Evolutionary conservation across 2,329 filamentous ascomycete genomes (phyloP), one percentile per base, ranked within the genome.

Genomic region (Kalmusia sp.): DNA sequence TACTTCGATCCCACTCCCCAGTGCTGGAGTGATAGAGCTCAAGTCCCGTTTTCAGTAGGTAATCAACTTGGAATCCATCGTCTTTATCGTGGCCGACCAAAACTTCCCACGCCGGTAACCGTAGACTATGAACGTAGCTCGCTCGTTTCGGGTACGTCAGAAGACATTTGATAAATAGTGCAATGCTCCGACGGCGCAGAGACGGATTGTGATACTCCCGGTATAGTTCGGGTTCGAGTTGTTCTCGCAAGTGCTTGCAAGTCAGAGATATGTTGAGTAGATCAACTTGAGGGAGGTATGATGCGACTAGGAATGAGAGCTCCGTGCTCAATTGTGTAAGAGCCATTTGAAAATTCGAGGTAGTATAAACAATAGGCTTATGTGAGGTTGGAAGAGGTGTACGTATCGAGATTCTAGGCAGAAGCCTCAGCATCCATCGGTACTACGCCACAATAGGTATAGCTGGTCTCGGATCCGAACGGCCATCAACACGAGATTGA

Each of bases 231-330:
- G 56, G 37, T 37, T 63, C 51, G 22, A 51, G 57, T 2, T 37
- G 24, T 6, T 15, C 27, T 9, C 48, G 47, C 6, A 65, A 35
- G 24, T 37, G 38, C 35, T 55, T 60, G 41, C 51, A 62, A 3
- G 44, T 46, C 4, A 60, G 48, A 2, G 60, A 46, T 2, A 62
- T 17, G 31, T 63, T 63, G 19, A 60, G 43, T 1, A 63, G 35
- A 41, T 63, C 60, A 4, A 53, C 43, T 21, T 57, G 49, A 4
- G 33, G 30, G 17, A 65, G 49, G 14, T 49, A 25, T 2, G 51
- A 49, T 15, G 58, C 54, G 39, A 62, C 41, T 12, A 25, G 37
- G 11, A 63, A 41, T 5, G 59, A 34, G 8, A 65, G 41, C 46
- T 65, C 60, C 8, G 49, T 4, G 35, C 58, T 58, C 3, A 55